A percentile compares a stretch with the other conserved stretches of the same genome.
These are phyloP conservation scores for Chlorella sp. DNA, from an alignment of 139 green algal genomes.

Conservation along the genomic window DNA sequence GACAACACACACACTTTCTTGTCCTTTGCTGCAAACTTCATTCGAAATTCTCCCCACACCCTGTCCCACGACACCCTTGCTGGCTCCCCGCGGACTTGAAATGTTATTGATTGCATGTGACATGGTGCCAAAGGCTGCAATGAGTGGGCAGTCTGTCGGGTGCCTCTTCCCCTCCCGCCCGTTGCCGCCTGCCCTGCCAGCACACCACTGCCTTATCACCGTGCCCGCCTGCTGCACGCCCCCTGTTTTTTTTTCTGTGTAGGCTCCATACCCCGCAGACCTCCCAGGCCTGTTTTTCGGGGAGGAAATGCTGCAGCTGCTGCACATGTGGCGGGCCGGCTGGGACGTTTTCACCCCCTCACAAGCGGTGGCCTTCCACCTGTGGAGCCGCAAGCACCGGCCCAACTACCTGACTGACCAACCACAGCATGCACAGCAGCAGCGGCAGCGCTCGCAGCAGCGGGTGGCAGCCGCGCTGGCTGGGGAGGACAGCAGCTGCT, in stretches of 20 bases:
- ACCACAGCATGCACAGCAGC: neutral
- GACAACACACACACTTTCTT: too few relatives aligned
- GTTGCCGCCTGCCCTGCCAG: neutral
- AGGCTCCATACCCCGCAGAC: slow-evolving; percentile 64
- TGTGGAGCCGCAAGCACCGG: slow-evolving; percentile 57
- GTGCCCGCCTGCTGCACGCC: slow-evolving; percentile 66
- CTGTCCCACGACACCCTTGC: too few relatives aligned
- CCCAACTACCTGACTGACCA: slow-evolving; percentile 51
- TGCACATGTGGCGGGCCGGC: slow-evolving; percentile 67
- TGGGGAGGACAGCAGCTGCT: neutral
- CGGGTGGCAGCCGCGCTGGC: slow-evolving; percentile 5
- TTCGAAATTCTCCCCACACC: too few relatives aligned
- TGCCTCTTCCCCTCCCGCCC: too few relatives aligned
- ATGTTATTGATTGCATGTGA: too few relatives aligned
- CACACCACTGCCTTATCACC: slow-evolving; percentile 3
- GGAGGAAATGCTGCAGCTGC: slow-evolving; percentile 72
- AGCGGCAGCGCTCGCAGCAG: slow-evolving; percentile 13
- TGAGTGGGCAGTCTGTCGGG: too few relatives aligned
- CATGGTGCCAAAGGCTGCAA: too few relatives aligned
- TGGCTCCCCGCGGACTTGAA: too few relatives aligned
- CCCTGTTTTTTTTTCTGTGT: slow-evolving; percentile 61
- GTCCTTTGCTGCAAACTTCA: too few relatives aligned
- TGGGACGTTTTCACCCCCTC: slow-evolving; percentile 71
- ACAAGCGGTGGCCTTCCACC: slow-evolving; percentile 64
- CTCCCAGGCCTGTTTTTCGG: slow-evolving; percentile 85